These are phyloP conservation scores for Pythium sp. DNA, from an alignment of 352 stramenopile species.

Conservation along the genomic window DNA sequence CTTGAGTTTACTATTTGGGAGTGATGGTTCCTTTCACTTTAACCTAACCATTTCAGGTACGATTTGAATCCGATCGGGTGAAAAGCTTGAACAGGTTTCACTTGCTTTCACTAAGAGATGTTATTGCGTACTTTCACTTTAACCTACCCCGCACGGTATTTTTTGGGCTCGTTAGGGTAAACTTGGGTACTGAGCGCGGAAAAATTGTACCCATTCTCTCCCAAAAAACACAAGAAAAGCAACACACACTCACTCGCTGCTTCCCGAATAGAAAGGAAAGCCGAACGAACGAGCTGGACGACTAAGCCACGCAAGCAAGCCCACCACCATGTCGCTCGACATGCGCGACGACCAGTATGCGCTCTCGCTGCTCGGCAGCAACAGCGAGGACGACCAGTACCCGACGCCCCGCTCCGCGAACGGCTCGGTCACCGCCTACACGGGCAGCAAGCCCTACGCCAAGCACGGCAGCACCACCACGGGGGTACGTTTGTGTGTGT, in stretches of 20 bases:
- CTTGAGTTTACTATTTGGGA: no score
- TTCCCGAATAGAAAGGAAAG: slow-evolving; percentile 3
- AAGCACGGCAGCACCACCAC: slow-evolving; percentile 10
- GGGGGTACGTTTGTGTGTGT: slow-evolving; percentile 32
- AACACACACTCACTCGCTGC: background rate
- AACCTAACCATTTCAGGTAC: no score
- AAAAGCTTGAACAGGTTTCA: no score
- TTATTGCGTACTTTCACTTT: no score
- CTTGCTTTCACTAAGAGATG: no score
- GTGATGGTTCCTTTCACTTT: no score
- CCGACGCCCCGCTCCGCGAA: slow-evolving; percentile 19
- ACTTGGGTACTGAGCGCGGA: no score
- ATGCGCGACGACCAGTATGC: slow-evolving; percentile 33
- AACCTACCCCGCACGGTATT: no score
- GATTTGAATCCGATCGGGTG: no score
- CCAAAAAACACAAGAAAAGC: background rate
- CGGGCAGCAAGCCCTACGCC: slow-evolving; percentile 47
- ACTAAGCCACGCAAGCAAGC: background rate
- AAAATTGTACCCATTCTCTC: no score
- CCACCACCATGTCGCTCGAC: slow-evolving; percentile 16
- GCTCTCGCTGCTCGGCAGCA: slow-evolving; percentile 51
- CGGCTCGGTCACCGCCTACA: slow-evolving; percentile 26
- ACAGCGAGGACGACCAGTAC: slow-evolving; percentile 62
- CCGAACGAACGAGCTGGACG: background rate
- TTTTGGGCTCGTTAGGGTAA: no score